Evolutionary conservation across 2,329 filamentous ascomycete genomes (phyloP).

Genomic region (Lasiodiplodia hormozganensis): DNA sequence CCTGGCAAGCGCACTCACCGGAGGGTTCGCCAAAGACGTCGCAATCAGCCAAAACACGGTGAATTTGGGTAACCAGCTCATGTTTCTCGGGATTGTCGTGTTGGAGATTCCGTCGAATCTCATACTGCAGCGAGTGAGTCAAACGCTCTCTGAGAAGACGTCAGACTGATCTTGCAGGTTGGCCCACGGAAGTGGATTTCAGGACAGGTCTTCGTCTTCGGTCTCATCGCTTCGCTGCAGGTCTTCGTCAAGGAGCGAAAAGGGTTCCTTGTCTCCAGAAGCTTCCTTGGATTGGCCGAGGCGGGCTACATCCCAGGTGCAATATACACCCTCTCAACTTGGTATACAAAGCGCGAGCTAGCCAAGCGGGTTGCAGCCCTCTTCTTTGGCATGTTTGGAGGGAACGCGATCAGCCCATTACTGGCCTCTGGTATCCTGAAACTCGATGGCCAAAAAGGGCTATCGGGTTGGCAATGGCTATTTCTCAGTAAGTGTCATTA

Average conservation of each 20-base stretch:
- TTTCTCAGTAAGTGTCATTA: conserved; percentile 50
- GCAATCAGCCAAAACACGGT: conserved; percentile 54
- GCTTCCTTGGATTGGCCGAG: conserved; percentile 57
- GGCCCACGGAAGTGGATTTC: conserved; percentile 56
- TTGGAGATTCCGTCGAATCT: conserved; percentile 62
- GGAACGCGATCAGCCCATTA: conserved; percentile 57
- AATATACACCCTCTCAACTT: conserved; percentile 60
- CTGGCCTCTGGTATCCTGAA: conserved; percentile 58
- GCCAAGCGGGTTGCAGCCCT: conserved; percentile 58
- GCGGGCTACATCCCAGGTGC: conserved; percentile 61
- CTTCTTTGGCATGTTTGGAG: conserved; percentile 63
- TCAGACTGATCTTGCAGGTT: conserved; percentile 31
- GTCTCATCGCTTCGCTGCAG: conserved; percentile 55
- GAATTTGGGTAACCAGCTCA: conserved; percentile 61
- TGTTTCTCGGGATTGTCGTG: conserved; percentile 60
- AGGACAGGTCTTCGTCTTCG: conserved; percentile 57
- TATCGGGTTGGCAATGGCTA: conserved; percentile 61
- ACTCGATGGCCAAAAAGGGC: conserved; percentile 49
- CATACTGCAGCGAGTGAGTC: conserved; percentile 44
- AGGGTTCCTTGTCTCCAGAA: conserved; percentile 55
- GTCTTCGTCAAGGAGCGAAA: conserved; percentile 41
- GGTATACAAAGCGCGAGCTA: conserved; percentile 57
- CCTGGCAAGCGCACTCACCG: conserved; percentile 59
- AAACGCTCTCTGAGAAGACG: background rate
- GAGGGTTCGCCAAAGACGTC: conserved; percentile 55